A percentile compares a stretch with the other conserved stretches of the same genome.
Evolutionary conservation across 352 stramenopile species (phyloP).

Genomic region (Phytophthora cryptogea): DNA sequence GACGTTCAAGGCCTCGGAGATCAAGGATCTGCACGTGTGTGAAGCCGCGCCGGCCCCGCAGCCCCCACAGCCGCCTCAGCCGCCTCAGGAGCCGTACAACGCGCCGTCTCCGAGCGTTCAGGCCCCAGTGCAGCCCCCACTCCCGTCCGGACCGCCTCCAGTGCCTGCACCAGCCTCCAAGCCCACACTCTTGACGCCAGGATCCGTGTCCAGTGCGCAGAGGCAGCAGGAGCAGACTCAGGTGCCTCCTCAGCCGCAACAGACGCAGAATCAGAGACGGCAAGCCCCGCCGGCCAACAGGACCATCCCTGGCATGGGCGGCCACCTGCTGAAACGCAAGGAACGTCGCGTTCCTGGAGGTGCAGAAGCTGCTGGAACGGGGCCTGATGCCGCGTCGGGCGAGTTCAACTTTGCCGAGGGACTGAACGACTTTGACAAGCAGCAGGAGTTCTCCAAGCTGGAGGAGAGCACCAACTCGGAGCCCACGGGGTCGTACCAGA

Average conservation of each 20-base stretch:
- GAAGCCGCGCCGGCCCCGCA: conserved; percentile 56
- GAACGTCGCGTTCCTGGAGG: conserved; percentile 63
- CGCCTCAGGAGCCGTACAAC: background rate
- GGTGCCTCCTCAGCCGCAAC: conserved; percentile 19
- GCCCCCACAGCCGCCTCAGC: conserved; percentile 20
- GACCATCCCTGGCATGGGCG: conserved; percentile 85
- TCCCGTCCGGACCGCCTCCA: conserved; percentile 31
- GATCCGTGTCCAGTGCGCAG: conserved; percentile 50
- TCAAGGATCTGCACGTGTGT: conserved; percentile 87
- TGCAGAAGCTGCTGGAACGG: conserved; percentile 6
- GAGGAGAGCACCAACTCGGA: conserved; percentile 39
- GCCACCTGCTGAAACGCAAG: conserved; percentile 79
- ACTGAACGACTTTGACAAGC: conserved; percentile 77
- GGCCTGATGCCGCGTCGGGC: conserved; percentile 33
- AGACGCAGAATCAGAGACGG: conserved; percentile 20
- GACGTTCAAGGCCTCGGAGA: conserved; percentile 84
- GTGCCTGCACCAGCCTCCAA: conserved; percentile 24
- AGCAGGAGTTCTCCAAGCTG: conserved; percentile 80
- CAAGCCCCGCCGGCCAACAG: conserved; percentile 18
- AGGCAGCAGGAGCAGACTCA: conserved; percentile 23
- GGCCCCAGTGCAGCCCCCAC: conserved; percentile 21
- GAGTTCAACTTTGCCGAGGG: conserved; percentile 81
- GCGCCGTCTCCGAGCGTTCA: background rate
- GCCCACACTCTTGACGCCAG: conserved; percentile 57
- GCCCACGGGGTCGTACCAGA: conserved; percentile 79